Base-by-base conservation (phyloP, 2,329 filamentous ascomycete genomes). In the Amauroascus niger region DNA sequence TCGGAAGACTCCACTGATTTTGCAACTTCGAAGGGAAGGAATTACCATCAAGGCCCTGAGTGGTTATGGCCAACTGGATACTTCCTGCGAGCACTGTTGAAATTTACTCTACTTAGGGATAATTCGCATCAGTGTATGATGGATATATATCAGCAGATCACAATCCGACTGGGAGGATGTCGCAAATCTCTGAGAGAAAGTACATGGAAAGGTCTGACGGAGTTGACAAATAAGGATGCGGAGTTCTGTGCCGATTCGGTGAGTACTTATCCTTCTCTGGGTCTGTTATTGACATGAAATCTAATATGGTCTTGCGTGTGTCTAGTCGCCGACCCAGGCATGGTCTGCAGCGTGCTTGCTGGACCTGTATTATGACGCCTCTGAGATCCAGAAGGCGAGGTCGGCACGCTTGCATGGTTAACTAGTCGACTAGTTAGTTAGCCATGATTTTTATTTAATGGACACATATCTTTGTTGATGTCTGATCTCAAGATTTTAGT, bases 31-130 rank as follows among this genome's bases (percentile, higher is more conserved):
- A 97, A 97, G 71, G 93, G 93, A 48, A 80, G 93, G 54, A 98
- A 97, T 71, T 98, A 98, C 72, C 93, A 98, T 69, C 91, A 97
- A 69, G 93, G 93, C 3, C 94, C 93, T 0, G 93, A 98, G 69
- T 98, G 93, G 93, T 74, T 96, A 22, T 98, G 93, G 93, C 94
- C 91, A 0, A 91, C 88, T 1, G 93, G 93, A 3, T 98, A 89
- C 75, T 98, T 95, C 77, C 76, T 96, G 20, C 83, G 94, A 47
- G 93, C 93, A 1, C 74, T 98, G 59, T 78, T 98, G 58, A 87
- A 89, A 68, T 97, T 97, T 64, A 89, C 96, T 67, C 74, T 97
- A 48, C 78, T 79, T 74, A 78, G 89, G 28, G 79, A 88, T 47
- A 77, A 78, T 58, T 80, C 77, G 1, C 67, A 72, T 3, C 79